Evolutionary conservation across 2,329 filamentous ascomycete genomes (phyloP).

Genomic region (Sphaerulina populicola): DNA sequence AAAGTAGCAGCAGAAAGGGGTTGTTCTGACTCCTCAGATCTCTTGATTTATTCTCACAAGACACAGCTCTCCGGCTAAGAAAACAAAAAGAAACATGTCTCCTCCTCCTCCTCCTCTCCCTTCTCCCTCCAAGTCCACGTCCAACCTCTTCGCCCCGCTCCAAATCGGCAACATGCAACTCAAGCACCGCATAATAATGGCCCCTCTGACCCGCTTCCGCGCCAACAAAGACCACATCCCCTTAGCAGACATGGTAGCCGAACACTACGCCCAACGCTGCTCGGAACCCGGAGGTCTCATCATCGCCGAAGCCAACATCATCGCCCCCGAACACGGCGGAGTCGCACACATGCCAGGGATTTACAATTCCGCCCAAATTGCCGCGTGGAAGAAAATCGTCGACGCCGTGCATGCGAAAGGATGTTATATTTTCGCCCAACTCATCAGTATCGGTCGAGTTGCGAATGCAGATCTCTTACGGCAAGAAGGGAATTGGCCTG

Average conservation of each 20-base stretch:
- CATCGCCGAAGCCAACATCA: constrained; percentile 33
- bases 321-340: constrained; percentile 26
- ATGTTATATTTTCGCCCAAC: constrained; percentile 41
- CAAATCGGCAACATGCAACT: neutral
- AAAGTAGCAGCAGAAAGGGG: too few species aligned
- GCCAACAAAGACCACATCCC: constrained; percentile 1
- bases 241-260: constrained; percentile 14
- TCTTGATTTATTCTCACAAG: neutral
- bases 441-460: constrained; percentile 44
- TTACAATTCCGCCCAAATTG: constrained; percentile 36
- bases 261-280: constrained; percentile 32
- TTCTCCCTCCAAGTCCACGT: neutral
- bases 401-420: constrained; percentile 46
- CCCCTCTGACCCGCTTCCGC: constrained; percentile 3
- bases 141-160: constrained; percentile 5
- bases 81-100: neutral
- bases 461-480: constrained; percentile 26
- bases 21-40: too few species aligned
- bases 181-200: constrained; percentile 5
- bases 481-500: neutral
- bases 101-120: neutral
- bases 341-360: constrained; percentile 25
- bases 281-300: constrained; percentile 28
- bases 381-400: constrained; percentile 45
- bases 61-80: neutral